Base-by-base conservation (phyloP, 2,329 filamentous ascomycete genomes). In the Paracamarosporium sp. region DNA sequence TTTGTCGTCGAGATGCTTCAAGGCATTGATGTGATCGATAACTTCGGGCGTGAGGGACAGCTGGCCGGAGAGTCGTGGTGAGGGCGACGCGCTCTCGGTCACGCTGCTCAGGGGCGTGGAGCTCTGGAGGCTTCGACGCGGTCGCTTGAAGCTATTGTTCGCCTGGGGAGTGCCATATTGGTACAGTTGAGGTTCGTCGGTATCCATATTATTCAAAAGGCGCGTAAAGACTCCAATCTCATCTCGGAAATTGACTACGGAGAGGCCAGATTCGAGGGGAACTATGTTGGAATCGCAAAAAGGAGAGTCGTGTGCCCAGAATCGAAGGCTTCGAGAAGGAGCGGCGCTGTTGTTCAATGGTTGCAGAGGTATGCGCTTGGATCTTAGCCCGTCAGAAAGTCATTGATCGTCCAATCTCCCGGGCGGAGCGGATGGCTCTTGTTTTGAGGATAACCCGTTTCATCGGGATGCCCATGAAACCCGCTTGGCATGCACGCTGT, bases 381-480 rank as follows among this genome's bases (percentile, higher is more conserved):
- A 71, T 70, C 64, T 67, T 62, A 71, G 70, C 65, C 68, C 68
- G 69, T 73, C 67, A 76, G 67, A 69, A 74, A 74, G 71, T 73
- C 71, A 72, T 70, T 74, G 70, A 74, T 74, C 71, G 71, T 73
- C 72, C 71, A 74, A 76, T 75, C 67, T 76, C 72, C 72, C 70
- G 72, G 66, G 69, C 68, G 69, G 69, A 71, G 68, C 71, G 70
- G 71, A 71, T 69, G 71, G 66, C 66, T 70, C 68, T 73, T 75
- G 73, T 75, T 75, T 74, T 75, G 73, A 73, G 65, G 67, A 71
- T 70, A 67, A 63, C 56, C 68, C 67, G 70, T 74, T 74, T 73
- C 70, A 72, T 70, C 61, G 60, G 63, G 66, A 63, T 60, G 57
- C 60, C 64, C 58, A 62, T 68, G 67, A 70, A 71, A 70, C 70